phyloP scores from a whole-genome alignment of 192 early-diverging fungal genomes.

The Umbelopsis ramanniana region DNA sequence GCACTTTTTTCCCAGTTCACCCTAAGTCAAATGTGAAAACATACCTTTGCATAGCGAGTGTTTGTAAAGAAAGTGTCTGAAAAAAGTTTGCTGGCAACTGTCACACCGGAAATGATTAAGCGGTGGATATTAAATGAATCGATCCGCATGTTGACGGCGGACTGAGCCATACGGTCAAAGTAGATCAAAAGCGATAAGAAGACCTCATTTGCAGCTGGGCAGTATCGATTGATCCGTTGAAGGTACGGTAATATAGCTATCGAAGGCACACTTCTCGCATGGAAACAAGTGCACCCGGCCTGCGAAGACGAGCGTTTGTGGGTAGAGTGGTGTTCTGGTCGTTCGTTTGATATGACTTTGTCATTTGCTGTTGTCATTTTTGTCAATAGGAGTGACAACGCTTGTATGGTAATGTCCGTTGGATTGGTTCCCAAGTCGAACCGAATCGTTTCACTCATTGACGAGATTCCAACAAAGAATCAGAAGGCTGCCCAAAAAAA shows the following conservation, averaged over 20 bases:
- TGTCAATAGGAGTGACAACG: constrained; percentile 57
- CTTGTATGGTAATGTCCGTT: constrained; percentile 54
- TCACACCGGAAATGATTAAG: constrained; percentile 84
- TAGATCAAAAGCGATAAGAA: constrained; percentile 90
- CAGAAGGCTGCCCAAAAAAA: neutral
- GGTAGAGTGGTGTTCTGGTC: constrained; percentile 34
- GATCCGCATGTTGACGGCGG: constrained; percentile 66
- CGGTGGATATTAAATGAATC: constrained; percentile 91
- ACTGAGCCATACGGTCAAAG: constrained; percentile 78
- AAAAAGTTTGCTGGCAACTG: constrained; percentile 90
- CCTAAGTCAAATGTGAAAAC: neutral
- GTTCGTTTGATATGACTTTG: constrained; percentile 41
- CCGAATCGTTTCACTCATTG: constrained; percentile 16
- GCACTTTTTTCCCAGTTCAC: neutral
- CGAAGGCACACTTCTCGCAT: constrained; percentile 85
- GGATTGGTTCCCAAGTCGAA: constrained; percentile 37
- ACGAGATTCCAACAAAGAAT: constrained; percentile 6
- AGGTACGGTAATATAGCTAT: constrained; percentile 86
- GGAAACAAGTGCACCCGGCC: constrained; percentile 77
- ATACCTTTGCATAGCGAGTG: constrained; percentile 80
- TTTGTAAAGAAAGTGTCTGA: constrained; percentile 94
- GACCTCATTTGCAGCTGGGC: constrained; percentile 84
- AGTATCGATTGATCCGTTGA: constrained; percentile 86
- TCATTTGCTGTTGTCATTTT: constrained; percentile 59
- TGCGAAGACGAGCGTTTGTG: constrained; percentile 25